Base-by-base conservation (phyloP, 768 basidiomycete species). In the Tylopilus vinaceipallidus region DNA sequence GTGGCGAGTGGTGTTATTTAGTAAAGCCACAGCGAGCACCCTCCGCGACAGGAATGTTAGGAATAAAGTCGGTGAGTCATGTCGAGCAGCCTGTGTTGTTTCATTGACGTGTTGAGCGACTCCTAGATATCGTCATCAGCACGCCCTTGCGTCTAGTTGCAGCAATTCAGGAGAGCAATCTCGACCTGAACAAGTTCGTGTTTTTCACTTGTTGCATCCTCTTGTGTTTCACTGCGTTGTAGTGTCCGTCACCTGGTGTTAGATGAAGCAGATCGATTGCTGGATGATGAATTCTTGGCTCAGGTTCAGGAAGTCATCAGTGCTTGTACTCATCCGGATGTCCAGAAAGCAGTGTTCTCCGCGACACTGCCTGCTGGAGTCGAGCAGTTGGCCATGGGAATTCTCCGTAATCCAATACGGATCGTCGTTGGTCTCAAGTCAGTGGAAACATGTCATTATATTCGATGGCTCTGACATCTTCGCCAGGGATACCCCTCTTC, bases 351-450 rank as follows among this genome's bases (percentile, higher is more conserved):
- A 2, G 84, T 98, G 17, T 93, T 98, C 67, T 94, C 91, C 58
- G 97, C 97, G 1, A 99, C 97, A 0, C 81, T 99, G 37, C 95
- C 95, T 16, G 84, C 90, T 11, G 82, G 84, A 10, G 86, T 81
- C 1, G 97, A 99, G 67, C 89, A 86, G 60, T 71, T 93, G 23
- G 93, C 93, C 0, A 84, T 93, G 81, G 77, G 77, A 20, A 88
- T 95, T 77, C 75, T 98, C 27, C 76, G 75, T 6, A 82, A 95
- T 61, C 91, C 93, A 4, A 84, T 98, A 44, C 83, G 97, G 10
- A 82, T 98, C 11, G 91, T 98, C n/a, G 94, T 98, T 24, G 97
- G 97, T 30, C 73, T 95, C 41, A 99, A 98, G 95, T 95, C 53
- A 57, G 91, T 58, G 39, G 14, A 22, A 17, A 46, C 8, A 10